Base-by-base conservation (phyloP, 441 rosid genomes). In the Croton laevigatus region DNA sequence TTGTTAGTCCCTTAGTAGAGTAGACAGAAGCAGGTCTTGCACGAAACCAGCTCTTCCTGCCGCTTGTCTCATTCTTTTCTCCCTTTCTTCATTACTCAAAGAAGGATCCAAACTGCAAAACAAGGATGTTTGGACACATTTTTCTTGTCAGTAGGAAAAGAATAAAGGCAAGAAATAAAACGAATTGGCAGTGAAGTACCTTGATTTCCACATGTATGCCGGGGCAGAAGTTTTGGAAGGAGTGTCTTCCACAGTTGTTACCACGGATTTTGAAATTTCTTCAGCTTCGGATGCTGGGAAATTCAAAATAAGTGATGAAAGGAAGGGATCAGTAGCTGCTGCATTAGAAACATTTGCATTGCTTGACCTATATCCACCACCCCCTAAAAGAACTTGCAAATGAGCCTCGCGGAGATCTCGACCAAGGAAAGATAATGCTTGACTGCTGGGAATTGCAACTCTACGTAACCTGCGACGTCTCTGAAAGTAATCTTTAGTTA, bases 371-470 rank as follows among this genome's bases (percentile, higher is more conserved):
- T 78, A 76, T 69, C 82, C 89, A 74, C 89, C 67, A 49, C 86
- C 83, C n/a, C 89, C 88, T 44, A 84, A 75, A 73, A 87, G 85
- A 64, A 84, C 79, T 79, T 84, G 91, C 63, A 85, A 75, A 79
- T 82, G 88, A 66, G 87, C 87, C 74, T 87, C 89, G 2, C 87
- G 81, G 54, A 87, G 86, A 73, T 87, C 91, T 32, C 85, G 83
- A 7, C 88, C 86, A 57, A 87, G 81, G 27, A 85, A 76, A 51
- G 87, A 84, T 59, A 81, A 66, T 20, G 85, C 82, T 70, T 85
- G 87, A 58, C 85, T 82, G 78, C 75, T 83, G 16, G 91, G 88
- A 70, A 84, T 72, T 17, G 85, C 87, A 58, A 81, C 87, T 81
- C 82, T 80, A 60, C 83, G 88, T 73, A 87, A 74, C 48, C 86